Conservation (phyloP, 2,329 filamentous ascomycete species). For the Penicillium concentricum region DNA sequence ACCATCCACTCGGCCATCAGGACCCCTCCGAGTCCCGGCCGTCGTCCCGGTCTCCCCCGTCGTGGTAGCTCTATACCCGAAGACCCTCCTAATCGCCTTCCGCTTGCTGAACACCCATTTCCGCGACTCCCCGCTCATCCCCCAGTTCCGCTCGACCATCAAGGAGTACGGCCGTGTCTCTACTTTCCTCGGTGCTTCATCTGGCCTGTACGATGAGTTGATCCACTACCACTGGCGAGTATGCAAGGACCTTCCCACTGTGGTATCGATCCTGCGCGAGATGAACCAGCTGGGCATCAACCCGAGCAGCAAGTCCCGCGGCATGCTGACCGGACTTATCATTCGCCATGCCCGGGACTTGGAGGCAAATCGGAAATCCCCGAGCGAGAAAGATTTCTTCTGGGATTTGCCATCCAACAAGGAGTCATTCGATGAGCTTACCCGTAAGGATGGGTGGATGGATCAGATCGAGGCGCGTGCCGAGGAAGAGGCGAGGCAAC, state of each 20-base stretch:
- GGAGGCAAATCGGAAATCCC: slow-evolving; percentile 5
- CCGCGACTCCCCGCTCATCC: slow-evolving; percentile 41
- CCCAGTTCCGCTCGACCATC: slow-evolving; percentile 43
- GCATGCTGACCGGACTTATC: slow-evolving; percentile 33
- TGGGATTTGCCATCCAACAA: slow-evolving; percentile 35
- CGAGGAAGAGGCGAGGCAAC: background rate
- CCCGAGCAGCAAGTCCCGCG: slow-evolving; percentile 34
- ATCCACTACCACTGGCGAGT: slow-evolving; percentile 45
- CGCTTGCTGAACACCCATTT: slow-evolving; percentile 41
- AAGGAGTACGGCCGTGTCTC: slow-evolving; percentile 42
- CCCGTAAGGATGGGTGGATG: slow-evolving; percentile 29
- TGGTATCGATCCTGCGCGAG: slow-evolving; percentile 42
- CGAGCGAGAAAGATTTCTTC: slow-evolving; percentile 22
- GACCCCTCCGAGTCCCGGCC: slow-evolving; percentile 32
- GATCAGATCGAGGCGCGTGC: slow-evolving; percentile 16
- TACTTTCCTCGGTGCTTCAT: slow-evolving; percentile 44
- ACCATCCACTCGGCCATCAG: background rate
- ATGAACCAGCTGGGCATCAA: slow-evolving; percentile 47
- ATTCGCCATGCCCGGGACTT: slow-evolving; percentile 25
- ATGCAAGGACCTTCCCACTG: slow-evolving; percentile 41
- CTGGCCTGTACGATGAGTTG: slow-evolving; percentile 46
- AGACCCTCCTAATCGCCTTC: slow-evolving; percentile 42
- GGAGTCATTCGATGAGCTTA: slow-evolving; percentile 28
- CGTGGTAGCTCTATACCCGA: slow-evolving; percentile 41
- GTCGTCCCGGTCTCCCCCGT: slow-evolving; percentile 33